Evolutionary conservation across 2,329 filamentous ascomycete species (phyloP).

Genomic region (Ascochyta viciae-villosae): DNA sequence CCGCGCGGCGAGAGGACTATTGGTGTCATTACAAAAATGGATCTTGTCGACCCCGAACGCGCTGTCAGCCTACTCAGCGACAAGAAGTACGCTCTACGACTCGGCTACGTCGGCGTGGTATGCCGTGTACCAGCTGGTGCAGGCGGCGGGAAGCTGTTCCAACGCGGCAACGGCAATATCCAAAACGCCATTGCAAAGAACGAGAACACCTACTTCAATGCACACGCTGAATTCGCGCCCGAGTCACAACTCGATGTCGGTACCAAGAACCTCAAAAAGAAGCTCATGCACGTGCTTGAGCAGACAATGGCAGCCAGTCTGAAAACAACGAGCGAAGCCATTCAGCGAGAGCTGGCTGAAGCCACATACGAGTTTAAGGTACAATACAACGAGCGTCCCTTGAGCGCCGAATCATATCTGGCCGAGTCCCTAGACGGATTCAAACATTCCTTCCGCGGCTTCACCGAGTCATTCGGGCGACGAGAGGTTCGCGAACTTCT

Average conservation of each 20-base stretch:
- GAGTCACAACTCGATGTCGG: constrained; percentile 78
- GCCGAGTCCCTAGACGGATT: constrained; percentile 94
- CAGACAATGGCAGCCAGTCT: constrained; percentile 96
- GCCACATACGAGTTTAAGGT: constrained; percentile 99
- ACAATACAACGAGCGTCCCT: constrained; percentile 94
- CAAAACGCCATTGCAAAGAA: constrained; percentile 84
- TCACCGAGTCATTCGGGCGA: constrained; percentile 87
- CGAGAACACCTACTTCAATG: constrained; percentile 84
- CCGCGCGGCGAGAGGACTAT: constrained; percentile 95
- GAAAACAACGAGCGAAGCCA: constrained; percentile 87
- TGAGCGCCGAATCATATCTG: constrained; percentile 95
- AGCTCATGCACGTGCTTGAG: constrained; percentile 95
- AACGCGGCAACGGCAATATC: constrained; percentile 80
- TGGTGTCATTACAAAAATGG: constrained; percentile 99
- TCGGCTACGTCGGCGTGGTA: constrained; percentile 96
- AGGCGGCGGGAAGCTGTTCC: constrained; percentile 73
- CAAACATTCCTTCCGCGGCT: constrained; percentile 97
- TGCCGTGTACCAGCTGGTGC: constrained; percentile 75
- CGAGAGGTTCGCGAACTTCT: constrained; percentile 87
- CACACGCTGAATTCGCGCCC: constrained; percentile 83
- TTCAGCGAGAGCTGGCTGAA: constrained; percentile 93
- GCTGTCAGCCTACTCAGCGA: constrained; percentile 82
- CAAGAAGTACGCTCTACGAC: constrained; percentile 89
- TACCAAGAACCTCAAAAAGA: constrained; percentile 86
- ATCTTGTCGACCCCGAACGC: constrained; percentile 84